Percentiles rank a stretch among this genome's conserved stretches.
Conservation (phyloP, 257 asterid genomes). For the Plantago major region DNA sequence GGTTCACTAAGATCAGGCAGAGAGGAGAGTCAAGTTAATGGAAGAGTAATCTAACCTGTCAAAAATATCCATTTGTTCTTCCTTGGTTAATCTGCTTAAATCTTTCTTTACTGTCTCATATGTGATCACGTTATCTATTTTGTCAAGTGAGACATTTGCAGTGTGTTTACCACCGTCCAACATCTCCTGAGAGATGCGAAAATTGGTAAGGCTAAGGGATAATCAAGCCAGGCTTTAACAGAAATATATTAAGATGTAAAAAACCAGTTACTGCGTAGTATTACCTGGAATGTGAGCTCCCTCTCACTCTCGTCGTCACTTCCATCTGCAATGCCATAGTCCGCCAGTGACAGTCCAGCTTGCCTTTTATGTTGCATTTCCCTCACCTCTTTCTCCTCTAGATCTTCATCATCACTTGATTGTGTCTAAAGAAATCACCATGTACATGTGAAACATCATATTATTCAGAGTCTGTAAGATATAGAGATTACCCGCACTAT, state of each 20-base stretch:
- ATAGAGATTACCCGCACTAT: too few species aligned
- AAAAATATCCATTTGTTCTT: constrained; percentile 90
- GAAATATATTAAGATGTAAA: constrained; percentile 6
- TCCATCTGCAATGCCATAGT: constrained; percentile 71
- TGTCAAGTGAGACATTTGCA: constrained; percentile 33
- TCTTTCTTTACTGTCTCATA: constrained; percentile 71
- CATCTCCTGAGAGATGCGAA: constrained; percentile 49
- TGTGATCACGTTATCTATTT: constrained; percentile 35
- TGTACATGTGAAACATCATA: too few species aligned
- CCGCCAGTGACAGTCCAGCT: constrained; percentile 46
- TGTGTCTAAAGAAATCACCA: constrained; percentile 31
- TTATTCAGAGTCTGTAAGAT: too few species aligned
- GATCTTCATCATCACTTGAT: constrained; percentile 73
- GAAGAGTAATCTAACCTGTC: constrained; percentile 48
- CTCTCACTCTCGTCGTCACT: constrained; percentile 40
- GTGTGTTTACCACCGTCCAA: constrained; percentile 43
- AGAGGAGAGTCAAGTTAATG: constrained; percentile 10
- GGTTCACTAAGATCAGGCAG: neutral
- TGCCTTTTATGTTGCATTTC: constrained; percentile 56
- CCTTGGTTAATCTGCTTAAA: constrained; percentile 62
- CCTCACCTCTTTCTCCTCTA: constrained; percentile 75
- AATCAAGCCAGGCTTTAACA: neutral
- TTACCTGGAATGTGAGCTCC: constrained; percentile 79
- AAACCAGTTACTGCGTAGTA: constrained; percentile 13
- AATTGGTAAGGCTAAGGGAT: constrained; percentile 14